Evolutionary conservation across 495 filamentous ascomycete genomes (phyloP).

Genomic region (Xylaria intraflava): DNA sequence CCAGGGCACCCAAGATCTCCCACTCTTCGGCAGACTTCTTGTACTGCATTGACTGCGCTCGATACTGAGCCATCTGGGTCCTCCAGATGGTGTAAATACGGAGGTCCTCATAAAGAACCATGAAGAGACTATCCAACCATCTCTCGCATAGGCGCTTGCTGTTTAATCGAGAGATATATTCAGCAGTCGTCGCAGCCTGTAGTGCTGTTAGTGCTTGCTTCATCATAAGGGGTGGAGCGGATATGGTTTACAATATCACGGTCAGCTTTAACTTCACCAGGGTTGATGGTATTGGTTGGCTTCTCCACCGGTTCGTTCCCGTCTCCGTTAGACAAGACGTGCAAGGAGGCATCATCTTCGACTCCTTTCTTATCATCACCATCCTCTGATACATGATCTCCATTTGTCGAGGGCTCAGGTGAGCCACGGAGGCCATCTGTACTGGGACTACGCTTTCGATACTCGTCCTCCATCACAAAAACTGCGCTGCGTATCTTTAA

Average conservation of each 20-base stretch:
- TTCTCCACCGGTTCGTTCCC: conserved; percentile 56
- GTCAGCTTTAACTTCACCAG: conserved; percentile 73
- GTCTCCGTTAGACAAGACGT: conserved; percentile 33
- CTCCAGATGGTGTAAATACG: conserved; percentile 99
- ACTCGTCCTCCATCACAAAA: conserved; percentile 99
- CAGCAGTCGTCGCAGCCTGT: conserved; percentile 39
- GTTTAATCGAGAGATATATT: conserved; percentile 64
- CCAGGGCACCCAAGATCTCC: conserved; percentile 94
- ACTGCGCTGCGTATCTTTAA: conserved; percentile 89
- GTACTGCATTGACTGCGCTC: conserved; percentile 83
- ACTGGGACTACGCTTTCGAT: conserved; percentile 72
- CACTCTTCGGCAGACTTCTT: conserved; percentile 94
- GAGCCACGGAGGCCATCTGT: conserved; percentile 65
- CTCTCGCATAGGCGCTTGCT: conserved; percentile 96
- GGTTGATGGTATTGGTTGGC: conserved; percentile 73
- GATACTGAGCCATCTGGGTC: conserved; percentile 89
- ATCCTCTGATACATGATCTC: conserved; percentile 42
- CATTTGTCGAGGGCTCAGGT: conserved; percentile 57
- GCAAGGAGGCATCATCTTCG: conserved; percentile 24
- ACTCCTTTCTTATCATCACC: conserved; percentile 36
- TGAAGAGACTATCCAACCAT: conserved; percentile 98
- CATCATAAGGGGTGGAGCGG: neutral
- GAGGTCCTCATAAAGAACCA: conserved; percentile 97
- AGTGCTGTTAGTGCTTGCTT: conserved; percentile 5
- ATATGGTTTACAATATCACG: conserved; percentile 62